These are phyloP conservation scores for Cercospora sp. DNA, from an alignment of 2,329 filamentous ascomycete species.

Conservation along the genomic window DNA sequence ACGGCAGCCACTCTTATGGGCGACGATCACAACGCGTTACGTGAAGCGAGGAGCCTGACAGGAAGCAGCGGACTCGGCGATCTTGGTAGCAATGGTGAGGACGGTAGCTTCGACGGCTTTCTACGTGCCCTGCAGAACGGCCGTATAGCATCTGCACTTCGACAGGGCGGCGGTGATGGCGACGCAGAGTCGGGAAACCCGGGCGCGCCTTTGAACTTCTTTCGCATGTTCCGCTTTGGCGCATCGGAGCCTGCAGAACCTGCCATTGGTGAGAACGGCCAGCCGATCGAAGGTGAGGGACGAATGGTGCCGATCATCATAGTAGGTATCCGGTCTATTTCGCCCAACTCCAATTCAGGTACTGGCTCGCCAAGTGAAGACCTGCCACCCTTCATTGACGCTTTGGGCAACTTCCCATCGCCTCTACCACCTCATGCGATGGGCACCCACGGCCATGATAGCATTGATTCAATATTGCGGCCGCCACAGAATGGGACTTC, in stretches of 20 bases:
- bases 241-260: slow-evolving; percentile 39
- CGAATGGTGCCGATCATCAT: slow-evolving; percentile 69
- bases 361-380: slow-evolving; percentile 46
- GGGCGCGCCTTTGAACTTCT: slow-evolving; percentile 63
- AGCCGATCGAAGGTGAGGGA: slow-evolving; percentile 47
- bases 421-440: slow-evolving; percentile 37
- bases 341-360: slow-evolving; percentile 48
- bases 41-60: slow-evolving; percentile 56
- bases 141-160: slow-evolving; percentile 57
- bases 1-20: slow-evolving; percentile 66
- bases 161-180: slow-evolving; percentile 45
- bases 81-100: slow-evolving; percentile 51
- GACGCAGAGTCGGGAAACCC: slow-evolving; percentile 44
- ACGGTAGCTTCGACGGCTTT: slow-evolving; percentile 64
- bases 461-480: slow-evolving; percentile 53
- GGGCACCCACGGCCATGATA: slow-evolving; percentile 44
- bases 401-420: slow-evolving; percentile 51
- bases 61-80: slow-evolving; percentile 40
- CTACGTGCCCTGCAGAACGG: slow-evolving; percentile 63
- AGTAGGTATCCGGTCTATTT: slow-evolving; percentile 67
- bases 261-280: slow-evolving; percentile 29
- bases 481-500: slow-evolving; percentile 57
- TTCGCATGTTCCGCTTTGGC: slow-evolving; percentile 68
- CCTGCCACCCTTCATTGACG: slow-evolving; percentile 53
- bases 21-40: slow-evolving; percentile 56